Percentiles rank a stretch among this genome's conserved stretches.
Conservation (phyloP, 2,329 filamentous ascomycete species). For the Trichoderma citrinoviride region DNA sequence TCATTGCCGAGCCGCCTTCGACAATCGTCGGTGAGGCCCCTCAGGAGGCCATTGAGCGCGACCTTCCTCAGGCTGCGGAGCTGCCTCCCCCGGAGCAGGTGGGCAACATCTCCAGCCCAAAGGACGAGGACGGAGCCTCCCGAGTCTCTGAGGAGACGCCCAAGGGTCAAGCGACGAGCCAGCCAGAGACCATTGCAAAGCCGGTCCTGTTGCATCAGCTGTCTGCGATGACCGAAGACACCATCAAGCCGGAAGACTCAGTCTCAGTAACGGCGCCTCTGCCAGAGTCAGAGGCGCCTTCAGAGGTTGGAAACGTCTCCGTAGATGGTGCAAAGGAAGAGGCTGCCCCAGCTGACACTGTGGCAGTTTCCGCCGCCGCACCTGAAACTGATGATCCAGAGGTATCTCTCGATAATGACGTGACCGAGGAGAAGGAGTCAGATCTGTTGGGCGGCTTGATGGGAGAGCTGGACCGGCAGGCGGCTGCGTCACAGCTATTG, state of each 20-base stretch:
- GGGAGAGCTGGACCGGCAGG: constrained; percentile 44
- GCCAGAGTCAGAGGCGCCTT: constrained; percentile 33
- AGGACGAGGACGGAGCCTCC: constrained; percentile 29
- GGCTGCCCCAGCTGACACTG: neutral
- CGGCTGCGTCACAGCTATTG: constrained; percentile 1
- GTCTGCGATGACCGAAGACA: constrained; percentile 39
- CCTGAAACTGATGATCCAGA: constrained; percentile 21
- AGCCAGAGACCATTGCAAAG: constrained; percentile 27
- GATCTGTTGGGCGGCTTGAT: constrained; percentile 48
- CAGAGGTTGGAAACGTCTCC: constrained; percentile 29
- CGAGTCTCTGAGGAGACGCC: constrained; percentile 29
- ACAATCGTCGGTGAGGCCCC: constrained; percentile 34
- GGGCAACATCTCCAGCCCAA: constrained; percentile 40
- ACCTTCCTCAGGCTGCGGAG: constrained; percentile 26
- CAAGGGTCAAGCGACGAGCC: constrained; percentile 30
- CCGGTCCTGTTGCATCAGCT: constrained; percentile 31
- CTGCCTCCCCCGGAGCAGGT: constrained; percentile 41
- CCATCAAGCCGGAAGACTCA: constrained; percentile 40
- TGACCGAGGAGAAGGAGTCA: constrained; percentile 30
- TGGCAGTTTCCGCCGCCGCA: constrained; percentile 22
- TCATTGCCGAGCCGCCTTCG: constrained; percentile 34
- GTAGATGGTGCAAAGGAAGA: constrained; percentile 26
- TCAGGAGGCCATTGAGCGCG: constrained; percentile 29
- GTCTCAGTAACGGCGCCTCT: constrained; percentile 34
- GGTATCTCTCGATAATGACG: neutral